Percentiles rank a stretch among this genome's conserved stretches.
Conservation (phyloP, 768 basidiomycete genomes). For the Hygrocybe punicea region DNA sequence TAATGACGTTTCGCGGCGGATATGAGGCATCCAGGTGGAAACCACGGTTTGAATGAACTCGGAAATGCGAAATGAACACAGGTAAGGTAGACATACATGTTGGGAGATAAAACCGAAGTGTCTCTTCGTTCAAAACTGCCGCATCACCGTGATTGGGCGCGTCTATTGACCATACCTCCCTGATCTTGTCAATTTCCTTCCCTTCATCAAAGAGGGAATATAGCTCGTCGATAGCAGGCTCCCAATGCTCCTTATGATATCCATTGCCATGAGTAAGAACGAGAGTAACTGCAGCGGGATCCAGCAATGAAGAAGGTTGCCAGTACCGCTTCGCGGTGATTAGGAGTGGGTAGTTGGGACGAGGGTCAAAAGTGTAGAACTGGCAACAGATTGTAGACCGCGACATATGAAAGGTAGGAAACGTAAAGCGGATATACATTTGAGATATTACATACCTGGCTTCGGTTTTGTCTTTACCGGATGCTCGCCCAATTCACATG, state of each 20-base stretch:
- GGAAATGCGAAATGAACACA: neutral
- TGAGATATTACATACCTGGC: too few relatives aligned
- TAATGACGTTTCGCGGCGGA: neutral
- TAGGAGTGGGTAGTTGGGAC: conserved; percentile 47
- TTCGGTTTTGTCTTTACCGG: too few relatives aligned
- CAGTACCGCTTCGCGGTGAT: conserved; percentile 51
- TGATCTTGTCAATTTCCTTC: conserved; percentile 32
- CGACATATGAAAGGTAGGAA: too few relatives aligned
- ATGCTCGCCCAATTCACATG: too few relatives aligned
- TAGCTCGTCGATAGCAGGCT: conserved; percentile 50
- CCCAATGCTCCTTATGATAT: conserved; percentile 60
- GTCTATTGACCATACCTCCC: conserved; percentile 52
- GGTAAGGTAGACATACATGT: neutral
- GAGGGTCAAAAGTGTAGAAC: conserved; percentile 50
- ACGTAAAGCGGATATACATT: too few relatives aligned
- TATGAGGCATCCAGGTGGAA: too few relatives aligned
- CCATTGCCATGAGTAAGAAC: conserved; percentile 53
- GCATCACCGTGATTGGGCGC: conserved; percentile 56
- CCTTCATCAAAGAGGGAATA: conserved; percentile 24
- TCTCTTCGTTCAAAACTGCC: conserved; percentile 45
- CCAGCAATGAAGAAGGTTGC: conserved; percentile 34
- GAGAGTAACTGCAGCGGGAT: conserved; percentile 44
- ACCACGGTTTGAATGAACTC: neutral
- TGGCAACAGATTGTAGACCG: conserved; percentile 14
- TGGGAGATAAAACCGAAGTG: conserved; percentile 36